These are phyloP conservation scores for Globisporangium cylindrosporum DNA, from an alignment of 352 stramenopile genomes.

Conservation along the genomic window DNA sequence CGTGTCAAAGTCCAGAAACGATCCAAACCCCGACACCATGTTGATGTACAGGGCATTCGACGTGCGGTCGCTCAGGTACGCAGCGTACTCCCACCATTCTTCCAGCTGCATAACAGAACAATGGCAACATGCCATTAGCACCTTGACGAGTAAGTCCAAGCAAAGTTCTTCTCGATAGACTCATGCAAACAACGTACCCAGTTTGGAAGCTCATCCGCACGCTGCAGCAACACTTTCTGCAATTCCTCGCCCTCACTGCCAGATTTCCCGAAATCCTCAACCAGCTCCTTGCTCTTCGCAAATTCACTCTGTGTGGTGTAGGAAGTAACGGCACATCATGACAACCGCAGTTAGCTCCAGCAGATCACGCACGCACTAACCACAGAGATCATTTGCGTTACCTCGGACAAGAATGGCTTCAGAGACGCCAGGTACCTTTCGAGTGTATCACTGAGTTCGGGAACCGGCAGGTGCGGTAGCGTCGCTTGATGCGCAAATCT, in stretches of 20 bases:
- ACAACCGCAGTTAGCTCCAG: conserved; percentile 34
- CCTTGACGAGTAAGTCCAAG: not conserved
- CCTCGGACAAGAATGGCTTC: conserved; percentile 50
- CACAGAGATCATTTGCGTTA: conserved; percentile 5
- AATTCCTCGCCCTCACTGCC: conserved; percentile 45
- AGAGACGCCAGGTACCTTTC: conserved; percentile 78
- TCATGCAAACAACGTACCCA: conserved; percentile 33
- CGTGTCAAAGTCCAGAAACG: conserved; percentile 84
- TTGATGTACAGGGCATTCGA: conserved; percentile 92
- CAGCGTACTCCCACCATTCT: conserved; percentile 93
- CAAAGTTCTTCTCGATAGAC: not conserved
- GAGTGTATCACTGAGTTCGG: conserved; percentile 82
- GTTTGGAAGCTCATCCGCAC: conserved; percentile 43
- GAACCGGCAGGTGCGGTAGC: conserved; percentile 79
- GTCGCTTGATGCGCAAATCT: conserved; percentile 60
- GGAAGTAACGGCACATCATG: conserved; percentile 16
- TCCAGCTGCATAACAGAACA: conserved; percentile 37
- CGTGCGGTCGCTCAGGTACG: conserved; percentile 66
- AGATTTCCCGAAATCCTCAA: conserved; percentile 44
- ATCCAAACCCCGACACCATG: conserved; percentile 95
- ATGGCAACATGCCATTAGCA: not conserved
- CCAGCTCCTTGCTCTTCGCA: conserved; percentile 31
- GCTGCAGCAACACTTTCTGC: conserved; percentile 46
- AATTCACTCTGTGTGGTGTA: conserved; percentile 40
- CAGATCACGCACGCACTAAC: conserved; percentile 13